Conservation (phyloP, 208 protist species). For the Leishmania lainsoni region DNA sequence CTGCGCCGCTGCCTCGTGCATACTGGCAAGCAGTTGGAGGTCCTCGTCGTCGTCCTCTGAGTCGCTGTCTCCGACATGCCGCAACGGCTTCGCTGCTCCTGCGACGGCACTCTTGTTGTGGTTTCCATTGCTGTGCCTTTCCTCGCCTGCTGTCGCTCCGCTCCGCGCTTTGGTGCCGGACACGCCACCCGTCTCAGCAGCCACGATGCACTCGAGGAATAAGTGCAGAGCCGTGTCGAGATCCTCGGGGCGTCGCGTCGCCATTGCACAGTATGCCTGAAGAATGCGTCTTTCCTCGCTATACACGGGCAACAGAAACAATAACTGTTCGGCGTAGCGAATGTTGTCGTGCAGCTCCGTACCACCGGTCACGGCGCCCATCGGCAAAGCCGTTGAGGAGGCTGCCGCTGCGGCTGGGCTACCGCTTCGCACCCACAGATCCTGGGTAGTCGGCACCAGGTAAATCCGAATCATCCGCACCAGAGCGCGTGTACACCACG, state of each 20-base stretch:
- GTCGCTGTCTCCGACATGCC: conserved; percentile 10
- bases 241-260: conserved; percentile 51
- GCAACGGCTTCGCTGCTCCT: neutral
- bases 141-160: neutral
- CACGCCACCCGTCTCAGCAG: conserved; percentile 21
- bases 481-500: conserved; percentile 84
- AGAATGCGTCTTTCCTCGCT: conserved; percentile 71
- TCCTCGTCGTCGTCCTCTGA: conserved; percentile 55
- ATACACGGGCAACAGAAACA: conserved; percentile 71
- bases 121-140: neutral
- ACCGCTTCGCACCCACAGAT: conserved; percentile 67
- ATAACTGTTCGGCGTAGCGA: conserved; percentile 77
- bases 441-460: conserved; percentile 82
- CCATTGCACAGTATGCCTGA: conserved; percentile 77
- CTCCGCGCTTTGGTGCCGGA: neutral
- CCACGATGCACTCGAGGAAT: conserved; percentile 52
- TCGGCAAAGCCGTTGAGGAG: neutral
- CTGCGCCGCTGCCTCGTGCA: conserved; percentile 24
- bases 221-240: conserved; percentile 81
- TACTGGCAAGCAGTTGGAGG: conserved; percentile 43
- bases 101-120: neutral
- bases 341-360: conserved; percentile 80
- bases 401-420: conserved; percentile 43
- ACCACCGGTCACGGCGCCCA: neutral
- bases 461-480: conserved; percentile 95